Conservation (phyloP, 805 yeast genomes). For the Saccharomyces jurei region DNA sequence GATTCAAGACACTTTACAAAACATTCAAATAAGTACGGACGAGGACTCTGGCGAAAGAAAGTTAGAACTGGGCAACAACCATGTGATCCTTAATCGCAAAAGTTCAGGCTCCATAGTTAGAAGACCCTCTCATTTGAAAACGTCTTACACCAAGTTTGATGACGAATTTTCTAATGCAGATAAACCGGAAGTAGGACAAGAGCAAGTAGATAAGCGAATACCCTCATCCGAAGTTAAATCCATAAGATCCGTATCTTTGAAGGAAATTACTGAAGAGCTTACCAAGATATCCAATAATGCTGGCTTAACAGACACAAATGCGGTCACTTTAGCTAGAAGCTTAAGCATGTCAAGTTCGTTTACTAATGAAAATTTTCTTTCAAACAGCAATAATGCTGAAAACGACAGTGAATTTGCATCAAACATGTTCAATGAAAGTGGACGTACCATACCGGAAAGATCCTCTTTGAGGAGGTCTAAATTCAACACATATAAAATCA, state of each 20-base stretch:
- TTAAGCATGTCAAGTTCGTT: constrained; percentile 64
- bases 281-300: constrained; percentile 68
- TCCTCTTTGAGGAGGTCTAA: constrained; percentile 38
- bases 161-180: constrained; percentile 11
- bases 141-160: constrained; percentile 26
- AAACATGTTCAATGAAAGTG: constrained; percentile 23
- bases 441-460: constrained; percentile 25
- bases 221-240: background rate
- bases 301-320: constrained; percentile 71
- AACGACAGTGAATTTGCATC: constrained; percentile 25
- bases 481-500: constrained; percentile 44
- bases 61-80: constrained; percentile 4
- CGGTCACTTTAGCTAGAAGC: constrained; percentile 74
- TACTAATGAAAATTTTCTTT: constrained; percentile 7
- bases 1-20: constrained; percentile 40
- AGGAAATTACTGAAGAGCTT: constrained; percentile 66
- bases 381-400: constrained; percentile 1
- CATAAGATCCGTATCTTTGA: constrained; percentile 44
- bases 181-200: background rate
- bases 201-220: background rate
- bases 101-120: constrained; percentile 23
- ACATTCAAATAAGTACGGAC: constrained; percentile 12
- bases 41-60: constrained; percentile 18
- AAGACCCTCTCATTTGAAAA: constrained; percentile 29
- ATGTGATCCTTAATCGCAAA: background rate